Evolutionary conservation across 2,329 filamentous ascomycete genomes (phyloP).

Genomic region (Penicillium decumbens): DNA sequence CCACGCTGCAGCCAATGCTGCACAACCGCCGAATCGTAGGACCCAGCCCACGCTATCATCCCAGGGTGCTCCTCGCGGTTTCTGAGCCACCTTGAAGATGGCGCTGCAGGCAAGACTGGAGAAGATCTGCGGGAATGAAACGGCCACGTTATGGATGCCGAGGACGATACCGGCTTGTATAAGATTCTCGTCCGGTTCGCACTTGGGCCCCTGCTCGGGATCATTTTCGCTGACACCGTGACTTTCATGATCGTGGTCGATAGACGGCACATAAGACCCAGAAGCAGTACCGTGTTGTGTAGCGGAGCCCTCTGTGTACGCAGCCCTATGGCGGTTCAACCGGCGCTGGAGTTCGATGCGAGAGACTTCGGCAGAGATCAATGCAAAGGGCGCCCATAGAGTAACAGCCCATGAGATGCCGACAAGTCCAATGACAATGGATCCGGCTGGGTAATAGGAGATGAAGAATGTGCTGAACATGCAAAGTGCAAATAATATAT

Average conservation of each 20-base stretch:
- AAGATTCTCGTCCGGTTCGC: conserved; percentile 46
- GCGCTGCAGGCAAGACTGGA: conserved; percentile 78
- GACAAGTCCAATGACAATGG: conserved; percentile 70
- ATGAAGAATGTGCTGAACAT: conserved; percentile 84
- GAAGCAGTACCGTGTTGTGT: conserved; percentile 4
- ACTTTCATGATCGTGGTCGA: conserved; percentile 7
- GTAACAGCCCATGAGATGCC: conserved; percentile 91
- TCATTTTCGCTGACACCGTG: conserved; percentile 13
- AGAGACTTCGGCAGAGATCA: conserved; percentile 89
- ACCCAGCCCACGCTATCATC: conserved; percentile 86
- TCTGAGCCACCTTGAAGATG: conserved; percentile 82
- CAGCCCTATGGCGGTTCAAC: conserved; percentile 38
- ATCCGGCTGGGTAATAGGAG: conserved; percentile 64
- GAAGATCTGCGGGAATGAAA: conserved; percentile 85
- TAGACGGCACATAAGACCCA: conserved; percentile 8
- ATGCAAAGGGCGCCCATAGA: conserved; percentile 90
- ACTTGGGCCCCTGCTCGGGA: conserved; percentile 27
- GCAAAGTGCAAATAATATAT: conserved; percentile 74
- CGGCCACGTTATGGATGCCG: conserved; percentile 92
- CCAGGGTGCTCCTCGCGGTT: conserved; percentile 75
- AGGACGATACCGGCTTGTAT: conserved; percentile 86
- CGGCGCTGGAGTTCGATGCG: conserved; percentile 67
- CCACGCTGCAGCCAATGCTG: conserved; percentile 70
- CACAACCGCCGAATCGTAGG: conserved; percentile 74
- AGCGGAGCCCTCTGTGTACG: conserved; percentile 9